Evolutionary conservation across 2,329 filamentous ascomycete genomes (phyloP), one percentile per base, ranked within the genome.

Genomic region (Sphaceloma murrayae): DNA sequence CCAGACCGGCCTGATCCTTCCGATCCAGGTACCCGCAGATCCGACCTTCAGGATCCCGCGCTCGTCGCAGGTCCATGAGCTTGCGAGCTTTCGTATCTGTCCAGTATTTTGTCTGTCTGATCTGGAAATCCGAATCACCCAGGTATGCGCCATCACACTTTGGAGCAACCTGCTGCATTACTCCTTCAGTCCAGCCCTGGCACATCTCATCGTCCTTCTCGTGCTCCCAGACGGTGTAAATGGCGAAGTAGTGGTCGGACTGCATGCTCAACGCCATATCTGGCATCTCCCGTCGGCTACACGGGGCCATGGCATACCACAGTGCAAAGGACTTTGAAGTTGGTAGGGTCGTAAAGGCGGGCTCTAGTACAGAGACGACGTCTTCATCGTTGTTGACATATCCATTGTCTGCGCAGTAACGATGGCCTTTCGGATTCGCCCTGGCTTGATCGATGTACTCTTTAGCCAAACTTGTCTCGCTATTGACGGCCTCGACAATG

Each of bases 201-300:
- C 66, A 70, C n/a, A 51, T 48, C 0, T 52, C 54, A 48, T 75
- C 72, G 29, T 74, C 69, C 2, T 53, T 48, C 13, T 55, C 58
- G 17, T 70, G 57, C 38, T 72, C 66, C 66, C 69, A 75, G 2
- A 73, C 57, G 0, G 67, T 62, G 50, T 75, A 76, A 2, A 72
- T 44, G 1, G 72, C 70, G 52, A 76, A 69, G 54, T 76, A 76
- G 53, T 76, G 72, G 50, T 76, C 73, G 0, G 64, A 65, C 45
- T 74, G 71, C 66, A 75, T 66, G 19, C 65, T 70, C 10, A 74
- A 57, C 3, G 73, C 73, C 73, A 76, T 76, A 46, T 70, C 67
- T 1, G 63, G 61, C 26, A 68, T 56, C 21, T 48, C 33, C 2
- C 64, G 56, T 18, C 62, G 56, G 30, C 66, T 70, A 19, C 62